phyloP scores from a whole-genome alignment of 2,329 filamentous ascomycete species.

The Purpureocillium takamizusanense region DNA sequence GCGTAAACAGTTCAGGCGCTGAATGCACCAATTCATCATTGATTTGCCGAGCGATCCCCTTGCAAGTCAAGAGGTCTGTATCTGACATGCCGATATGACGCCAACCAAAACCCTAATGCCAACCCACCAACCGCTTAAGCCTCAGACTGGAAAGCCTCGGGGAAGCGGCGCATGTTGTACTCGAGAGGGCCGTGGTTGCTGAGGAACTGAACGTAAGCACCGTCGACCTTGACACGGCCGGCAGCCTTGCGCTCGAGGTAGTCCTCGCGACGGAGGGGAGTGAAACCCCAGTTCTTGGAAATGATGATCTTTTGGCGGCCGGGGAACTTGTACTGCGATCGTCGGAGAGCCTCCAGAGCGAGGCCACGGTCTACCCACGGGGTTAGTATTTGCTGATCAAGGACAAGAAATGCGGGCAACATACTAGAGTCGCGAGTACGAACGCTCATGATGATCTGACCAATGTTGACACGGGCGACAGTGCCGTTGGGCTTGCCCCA shows the following conservation, averaged over 20 bases:
- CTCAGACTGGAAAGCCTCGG: constrained; percentile 68
- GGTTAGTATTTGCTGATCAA: constrained; percentile 15
- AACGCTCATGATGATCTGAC: constrained; percentile 96
- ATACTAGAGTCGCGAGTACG: constrained; percentile 88
- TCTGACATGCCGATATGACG: constrained; percentile 36
- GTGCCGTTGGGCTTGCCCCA: constrained; percentile 99
- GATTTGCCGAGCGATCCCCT: constrained; percentile 23
- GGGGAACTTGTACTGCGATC: constrained; percentile 99
- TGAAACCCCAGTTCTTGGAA: constrained; percentile 99
- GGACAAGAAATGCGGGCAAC: constrained; percentile 22
- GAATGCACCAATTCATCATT: constrained; percentile 14
- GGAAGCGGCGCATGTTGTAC: constrained; percentile 90
- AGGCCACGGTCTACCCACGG: constrained; percentile 61
- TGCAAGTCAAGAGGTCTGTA: constrained; percentile 22
- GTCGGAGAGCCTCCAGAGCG: constrained; percentile 96
- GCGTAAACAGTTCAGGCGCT: background rate
- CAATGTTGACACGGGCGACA: constrained; percentile 99
- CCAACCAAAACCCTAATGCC: constrained; percentile 33
- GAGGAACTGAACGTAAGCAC: constrained; percentile 99
- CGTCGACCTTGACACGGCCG: constrained; percentile 90
- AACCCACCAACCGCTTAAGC: constrained; percentile 33
- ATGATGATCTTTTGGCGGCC: constrained; percentile 99
- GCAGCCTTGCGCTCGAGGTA: constrained; percentile 92
- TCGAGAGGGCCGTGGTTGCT: constrained; percentile 81
- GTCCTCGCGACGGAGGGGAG: constrained; percentile 92